Evolutionary conservation across 1,139 yeast genomes (phyloP).

Genomic region (Saccharomyces hybrid): DNA sequence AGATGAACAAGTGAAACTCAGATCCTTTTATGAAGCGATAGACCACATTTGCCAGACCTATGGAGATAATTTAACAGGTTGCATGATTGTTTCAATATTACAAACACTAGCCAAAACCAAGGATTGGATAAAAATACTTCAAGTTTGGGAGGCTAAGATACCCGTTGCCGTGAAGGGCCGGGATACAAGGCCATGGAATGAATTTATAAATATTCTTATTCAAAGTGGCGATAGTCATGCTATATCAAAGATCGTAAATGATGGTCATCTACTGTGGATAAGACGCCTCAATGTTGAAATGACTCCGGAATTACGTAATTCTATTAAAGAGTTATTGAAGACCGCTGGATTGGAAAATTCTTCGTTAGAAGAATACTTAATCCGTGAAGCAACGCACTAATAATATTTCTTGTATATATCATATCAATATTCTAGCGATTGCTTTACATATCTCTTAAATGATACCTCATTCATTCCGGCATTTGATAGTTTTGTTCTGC

Average conservation of each 20-base stretch:
- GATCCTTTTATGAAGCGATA: conserved; percentile 18
- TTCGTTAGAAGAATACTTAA: background rate
- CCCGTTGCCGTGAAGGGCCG: conserved; percentile 8
- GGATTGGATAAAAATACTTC: conserved; percentile 18
- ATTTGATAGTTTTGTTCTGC: background rate
- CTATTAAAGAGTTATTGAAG: background rate
- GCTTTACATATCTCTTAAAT: background rate
- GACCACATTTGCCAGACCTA: conserved; percentile 13
- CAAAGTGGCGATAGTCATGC: conserved; percentile 13
- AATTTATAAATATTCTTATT: conserved; percentile 15
- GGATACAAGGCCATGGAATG: conserved; percentile 25
- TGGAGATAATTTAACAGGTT: conserved; percentile 8
- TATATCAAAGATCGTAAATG: conserved; percentile 15
- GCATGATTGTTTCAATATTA: conserved; percentile 13
- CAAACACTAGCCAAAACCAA: conserved; percentile 14
- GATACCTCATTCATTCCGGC: background rate
- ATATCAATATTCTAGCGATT: background rate
- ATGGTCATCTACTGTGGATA: conserved; percentile 26
- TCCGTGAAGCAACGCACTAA: background rate
- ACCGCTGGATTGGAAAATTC: background rate
- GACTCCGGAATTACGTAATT: conserved; percentile 10
- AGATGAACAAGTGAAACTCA: conserved; percentile 10
- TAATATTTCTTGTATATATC: background rate
- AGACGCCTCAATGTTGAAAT: conserved; percentile 19
- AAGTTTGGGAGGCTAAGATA: conserved; percentile 20